A percentile compares a stretch with the other conserved stretches of the same genome.
Conservation (phyloP, 805 yeast genomes). For the Yamadazyma tumulicola region DNA sequence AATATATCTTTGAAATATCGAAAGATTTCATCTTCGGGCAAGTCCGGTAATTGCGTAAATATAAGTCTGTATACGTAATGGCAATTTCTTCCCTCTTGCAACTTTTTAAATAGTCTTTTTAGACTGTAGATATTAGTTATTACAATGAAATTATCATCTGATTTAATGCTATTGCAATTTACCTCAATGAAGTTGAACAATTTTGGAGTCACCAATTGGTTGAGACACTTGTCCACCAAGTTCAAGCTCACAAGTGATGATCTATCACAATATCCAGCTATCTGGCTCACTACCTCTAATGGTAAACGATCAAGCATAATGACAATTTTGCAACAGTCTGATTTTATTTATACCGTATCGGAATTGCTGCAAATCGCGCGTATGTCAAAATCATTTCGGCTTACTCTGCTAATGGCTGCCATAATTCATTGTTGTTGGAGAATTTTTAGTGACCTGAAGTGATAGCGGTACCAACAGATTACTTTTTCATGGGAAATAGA, state of each 20-base stretch:
- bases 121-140: slow-evolving; percentile 17
- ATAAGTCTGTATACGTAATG: slow-evolving; percentile 12
- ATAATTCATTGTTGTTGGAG: too few relatives aligned
- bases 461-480: too few relatives aligned
- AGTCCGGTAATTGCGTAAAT: slow-evolving; percentile 19
- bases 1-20: slow-evolving; percentile 14
- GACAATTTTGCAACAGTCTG: neutral
- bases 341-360: slow-evolving; percentile 3
- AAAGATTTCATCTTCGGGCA: slow-evolving; percentile 20
- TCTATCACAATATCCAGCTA: slow-evolving; percentile 13
- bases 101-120: slow-evolving; percentile 17
- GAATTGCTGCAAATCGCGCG: slow-evolving; percentile 4
- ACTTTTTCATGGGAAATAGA: too few relatives aligned
- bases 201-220: slow-evolving; percentile 12
- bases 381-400: too few relatives aligned
- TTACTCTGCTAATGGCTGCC: too few relatives aligned
- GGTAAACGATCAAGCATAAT: slow-evolving; percentile 19
- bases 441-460: too few relatives aligned
- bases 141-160: neutral
- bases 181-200: slow-evolving; percentile 15
- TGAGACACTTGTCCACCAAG: slow-evolving; percentile 11
- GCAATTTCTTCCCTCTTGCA: slow-evolving; percentile 13
- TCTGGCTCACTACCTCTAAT: slow-evolving; percentile 15
- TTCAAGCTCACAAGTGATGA: slow-evolving; percentile 14
- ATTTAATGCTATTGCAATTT: slow-evolving; percentile 6